Conservation (phyloP, 1,139 yeast genomes). For the Suhomyces taliae region DNA sequence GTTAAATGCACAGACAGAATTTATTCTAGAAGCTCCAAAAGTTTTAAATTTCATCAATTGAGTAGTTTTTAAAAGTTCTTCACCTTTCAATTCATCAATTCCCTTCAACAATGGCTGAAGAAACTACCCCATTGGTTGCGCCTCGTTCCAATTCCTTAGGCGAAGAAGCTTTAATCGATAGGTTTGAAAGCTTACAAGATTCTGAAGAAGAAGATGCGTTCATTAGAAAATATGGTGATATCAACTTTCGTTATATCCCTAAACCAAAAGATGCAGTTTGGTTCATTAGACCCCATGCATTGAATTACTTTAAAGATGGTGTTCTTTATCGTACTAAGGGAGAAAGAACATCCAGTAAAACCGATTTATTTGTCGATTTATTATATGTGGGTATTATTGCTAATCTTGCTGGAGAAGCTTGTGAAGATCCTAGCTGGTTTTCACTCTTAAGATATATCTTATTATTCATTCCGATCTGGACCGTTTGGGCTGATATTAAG, state of each 20-base stretch:
- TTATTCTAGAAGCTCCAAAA: no score
- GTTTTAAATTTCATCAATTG: no score
- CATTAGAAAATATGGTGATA: constrained; percentile 50
- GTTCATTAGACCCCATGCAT: constrained; percentile 58
- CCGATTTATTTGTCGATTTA: constrained; percentile 63
- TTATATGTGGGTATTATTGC: constrained; percentile 67
- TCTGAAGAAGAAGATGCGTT: constrained; percentile 49
- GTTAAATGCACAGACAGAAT: no score
- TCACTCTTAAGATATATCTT: constrained; percentile 51
- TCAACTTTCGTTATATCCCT: constrained; percentile 48
- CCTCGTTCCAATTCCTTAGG: no score
- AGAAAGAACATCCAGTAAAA: constrained; percentile 51
- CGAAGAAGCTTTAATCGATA: not conserved
- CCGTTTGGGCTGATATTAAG: constrained; percentile 64
- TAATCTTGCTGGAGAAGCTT: constrained; percentile 56
- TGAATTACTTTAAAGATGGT: constrained; percentile 62
- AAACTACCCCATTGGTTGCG: no score
- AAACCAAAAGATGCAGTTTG: constrained; percentile 45
- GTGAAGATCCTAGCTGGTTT: constrained; percentile 50
- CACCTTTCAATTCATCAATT: no score
- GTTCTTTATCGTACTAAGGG: constrained; percentile 55
- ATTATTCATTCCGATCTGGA: constrained; percentile 59
- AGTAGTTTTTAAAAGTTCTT: no score
- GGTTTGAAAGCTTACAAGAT: constrained; percentile 23
- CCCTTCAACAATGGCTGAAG: no score